Percentiles rank a stretch among this genome's conserved stretches.
phyloP scores from a whole-genome alignment of 2,329 filamentous ascomycete species.

The Lecanicillium sp. region DNA sequence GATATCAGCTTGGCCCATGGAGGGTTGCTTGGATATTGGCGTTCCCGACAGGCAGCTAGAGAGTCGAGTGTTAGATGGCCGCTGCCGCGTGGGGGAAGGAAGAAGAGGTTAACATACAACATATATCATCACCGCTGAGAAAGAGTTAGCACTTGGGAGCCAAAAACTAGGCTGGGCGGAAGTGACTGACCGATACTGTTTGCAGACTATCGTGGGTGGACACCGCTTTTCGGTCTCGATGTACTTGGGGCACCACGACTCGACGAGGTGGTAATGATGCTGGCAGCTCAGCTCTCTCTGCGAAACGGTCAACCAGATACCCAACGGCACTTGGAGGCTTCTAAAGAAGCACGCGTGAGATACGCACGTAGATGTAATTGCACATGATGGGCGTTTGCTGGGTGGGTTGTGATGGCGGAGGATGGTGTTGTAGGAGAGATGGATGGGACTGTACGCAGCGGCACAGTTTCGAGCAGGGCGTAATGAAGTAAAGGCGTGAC shows the following conservation, averaged over 20 bases:
- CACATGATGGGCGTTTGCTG: slow-evolving; percentile 35
- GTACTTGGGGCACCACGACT: slow-evolving; percentile 41
- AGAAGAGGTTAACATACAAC: slow-evolving; percentile 29
- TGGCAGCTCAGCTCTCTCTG: slow-evolving; percentile 48
- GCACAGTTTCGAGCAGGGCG: not conserved
- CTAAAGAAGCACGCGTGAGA: not conserved
- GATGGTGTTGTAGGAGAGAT: not conserved
- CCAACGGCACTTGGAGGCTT: not conserved
- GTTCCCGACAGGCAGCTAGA: slow-evolving; percentile 34
- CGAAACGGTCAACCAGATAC: not conserved
- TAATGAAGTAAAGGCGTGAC: too few species aligned
- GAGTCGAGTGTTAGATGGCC: slow-evolving; percentile 13
- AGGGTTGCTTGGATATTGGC: slow-evolving; percentile 32
- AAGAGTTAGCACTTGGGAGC: slow-evolving; percentile 20
- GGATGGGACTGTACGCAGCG: too few species aligned
- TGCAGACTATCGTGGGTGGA: slow-evolving; percentile 38
- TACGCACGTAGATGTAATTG: slow-evolving; percentile 44
- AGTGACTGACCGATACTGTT: slow-evolving; percentile 37
- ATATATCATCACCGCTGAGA: slow-evolving; percentile 38
- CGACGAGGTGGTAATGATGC: slow-evolving; percentile 44
- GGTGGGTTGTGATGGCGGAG: not conserved
- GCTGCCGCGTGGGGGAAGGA: slow-evolving; percentile 14
- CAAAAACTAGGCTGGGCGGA: not conserved
- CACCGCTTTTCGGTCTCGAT: slow-evolving; percentile 39
- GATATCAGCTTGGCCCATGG: slow-evolving; percentile 34